Percentiles rank a stretch among this genome's conserved stretches.
These are phyloP conservation scores for Quercus lobata DNA, from an alignment of 331 rosid genomes.

Conservation along the genomic window DNA sequence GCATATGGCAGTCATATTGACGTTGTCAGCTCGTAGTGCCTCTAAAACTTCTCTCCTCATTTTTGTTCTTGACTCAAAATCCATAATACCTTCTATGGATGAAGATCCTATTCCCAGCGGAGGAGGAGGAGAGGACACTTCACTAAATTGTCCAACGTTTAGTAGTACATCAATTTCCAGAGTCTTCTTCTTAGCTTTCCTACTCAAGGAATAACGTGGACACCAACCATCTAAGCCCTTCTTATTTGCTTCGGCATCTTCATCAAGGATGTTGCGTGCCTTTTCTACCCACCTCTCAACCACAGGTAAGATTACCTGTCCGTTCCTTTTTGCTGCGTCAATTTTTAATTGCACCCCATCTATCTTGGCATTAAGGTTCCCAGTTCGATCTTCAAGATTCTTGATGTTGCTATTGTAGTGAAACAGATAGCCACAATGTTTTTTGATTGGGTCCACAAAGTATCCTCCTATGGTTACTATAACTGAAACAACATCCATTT, in stretches of 20 bases:
- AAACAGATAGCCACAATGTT: background rate
- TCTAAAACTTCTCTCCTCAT: background rate
- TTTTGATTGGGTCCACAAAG: background rate
- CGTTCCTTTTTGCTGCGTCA: background rate
- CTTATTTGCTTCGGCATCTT: background rate
- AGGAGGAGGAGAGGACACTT: background rate
- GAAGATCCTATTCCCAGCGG: background rate
- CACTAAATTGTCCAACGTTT: background rate
- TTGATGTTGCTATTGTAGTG: background rate
- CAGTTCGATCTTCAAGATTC: background rate
- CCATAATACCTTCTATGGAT: background rate
- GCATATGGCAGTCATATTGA: background rate
- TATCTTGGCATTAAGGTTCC: background rate
- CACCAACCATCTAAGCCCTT: background rate
- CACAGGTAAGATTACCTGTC: background rate
- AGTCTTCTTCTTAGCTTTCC: background rate
- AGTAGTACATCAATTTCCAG: background rate
- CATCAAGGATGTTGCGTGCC: background rate
- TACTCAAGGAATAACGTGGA: background rate
- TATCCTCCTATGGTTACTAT: background rate
- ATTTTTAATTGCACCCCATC: background rate
- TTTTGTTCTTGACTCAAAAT: background rate
- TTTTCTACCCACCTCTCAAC: background rate
- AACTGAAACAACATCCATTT: background rate
- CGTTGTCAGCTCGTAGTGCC: constrained; percentile 11